These are phyloP conservation scores for Diplodia intermedia DNA, from an alignment of 2,329 filamentous ascomycete genomes.

Conservation along the genomic window DNA sequence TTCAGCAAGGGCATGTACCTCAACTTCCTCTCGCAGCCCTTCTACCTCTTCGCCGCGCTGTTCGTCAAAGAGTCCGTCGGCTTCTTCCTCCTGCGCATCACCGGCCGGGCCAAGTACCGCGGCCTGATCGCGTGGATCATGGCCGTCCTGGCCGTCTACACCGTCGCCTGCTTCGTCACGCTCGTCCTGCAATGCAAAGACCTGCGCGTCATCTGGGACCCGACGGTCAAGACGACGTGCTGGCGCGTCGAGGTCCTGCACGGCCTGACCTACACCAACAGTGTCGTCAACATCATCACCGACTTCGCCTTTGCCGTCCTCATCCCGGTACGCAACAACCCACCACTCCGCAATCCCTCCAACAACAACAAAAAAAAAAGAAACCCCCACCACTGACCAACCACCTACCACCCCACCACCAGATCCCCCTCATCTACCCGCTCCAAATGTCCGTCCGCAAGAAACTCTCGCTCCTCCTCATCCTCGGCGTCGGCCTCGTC, in stretches of 20 bases:
- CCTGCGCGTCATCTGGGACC: conserved; percentile 56
- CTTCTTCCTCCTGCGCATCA: conserved; percentile 57
- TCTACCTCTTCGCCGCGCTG: conserved; percentile 56
- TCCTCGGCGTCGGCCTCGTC: conserved; percentile 43
- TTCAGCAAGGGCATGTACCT: conserved; percentile 53
- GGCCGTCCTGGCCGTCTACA: conserved; percentile 55
- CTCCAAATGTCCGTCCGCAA: conserved; percentile 53
- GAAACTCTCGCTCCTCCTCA: conserved; percentile 51
- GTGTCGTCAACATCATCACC: conserved; percentile 51
- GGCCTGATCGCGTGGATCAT: conserved; percentile 54
- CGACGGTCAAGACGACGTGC: conserved; percentile 49
- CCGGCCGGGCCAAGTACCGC: conserved; percentile 50
- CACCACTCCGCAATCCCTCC: not conserved
- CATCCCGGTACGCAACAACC: conserved; percentile 40
- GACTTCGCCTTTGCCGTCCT: conserved; percentile 54
- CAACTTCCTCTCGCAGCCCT: conserved; percentile 56
- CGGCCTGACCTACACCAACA: conserved; percentile 56
- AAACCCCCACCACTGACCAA: conserved; percentile 30
- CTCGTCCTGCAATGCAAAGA: conserved; percentile 59
- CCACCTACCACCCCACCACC: too few species aligned
- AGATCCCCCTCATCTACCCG: conserved; percentile 50
- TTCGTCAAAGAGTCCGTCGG: conserved; percentile 59
- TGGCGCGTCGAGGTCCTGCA: conserved; percentile 52
- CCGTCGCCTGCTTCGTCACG: conserved; percentile 55
- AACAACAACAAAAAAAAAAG: not conserved